These are phyloP conservation scores for Melampsora larici-populina DNA, from an alignment of 1,284 basidiomycete species.

Conservation along the genomic window DNA sequence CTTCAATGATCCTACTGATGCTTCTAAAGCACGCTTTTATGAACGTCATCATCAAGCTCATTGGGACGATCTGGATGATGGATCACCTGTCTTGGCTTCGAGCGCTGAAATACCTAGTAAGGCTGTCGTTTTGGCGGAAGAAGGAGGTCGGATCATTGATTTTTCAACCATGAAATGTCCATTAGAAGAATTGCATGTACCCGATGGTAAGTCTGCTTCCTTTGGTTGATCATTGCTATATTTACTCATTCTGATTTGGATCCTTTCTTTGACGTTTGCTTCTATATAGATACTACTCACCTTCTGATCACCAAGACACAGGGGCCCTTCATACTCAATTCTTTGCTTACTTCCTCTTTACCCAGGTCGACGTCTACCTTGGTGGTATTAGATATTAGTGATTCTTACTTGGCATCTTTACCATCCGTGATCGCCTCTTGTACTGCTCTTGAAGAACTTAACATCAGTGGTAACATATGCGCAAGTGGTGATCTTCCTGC, in stretches of 20 bases:
- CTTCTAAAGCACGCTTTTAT: slow-evolving; percentile 18
- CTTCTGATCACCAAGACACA: slow-evolving; percentile 18
- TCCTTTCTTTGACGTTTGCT: neutral
- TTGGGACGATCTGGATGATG: slow-evolving; percentile 40
- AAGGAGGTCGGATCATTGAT: slow-evolving; percentile 38
- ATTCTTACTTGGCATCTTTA: slow-evolving; percentile 75
- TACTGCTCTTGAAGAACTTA: slow-evolving; percentile 81
- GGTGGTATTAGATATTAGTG: slow-evolving; percentile 52
- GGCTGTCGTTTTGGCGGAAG: slow-evolving; percentile 29
- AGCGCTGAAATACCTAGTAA: slow-evolving; percentile 23
- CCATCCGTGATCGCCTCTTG: slow-evolving; percentile 75
- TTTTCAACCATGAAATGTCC: slow-evolving; percentile 4
- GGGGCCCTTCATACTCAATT: slow-evolving; percentile 15
- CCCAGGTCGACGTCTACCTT: slow-evolving; percentile 6
- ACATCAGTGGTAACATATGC: slow-evolving; percentile 84
- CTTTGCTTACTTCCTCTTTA: neutral
- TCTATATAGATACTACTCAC: slow-evolving; percentile 31
- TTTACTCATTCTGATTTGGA: neutral
- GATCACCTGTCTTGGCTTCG: slow-evolving; percentile 15
- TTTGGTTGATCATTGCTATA: neutral
- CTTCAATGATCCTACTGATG: too few species aligned
- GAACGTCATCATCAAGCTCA: slow-evolving; percentile 15
- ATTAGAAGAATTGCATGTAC: slow-evolving; percentile 21
- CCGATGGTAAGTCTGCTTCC: slow-evolving; percentile 8
- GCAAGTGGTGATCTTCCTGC: slow-evolving; percentile 67